Percentiles rank a stretch among this genome's conserved stretches.
phyloP scores from a whole-genome alignment of 2,329 filamentous ascomycete species.

The Cercospora zeina region DNA sequence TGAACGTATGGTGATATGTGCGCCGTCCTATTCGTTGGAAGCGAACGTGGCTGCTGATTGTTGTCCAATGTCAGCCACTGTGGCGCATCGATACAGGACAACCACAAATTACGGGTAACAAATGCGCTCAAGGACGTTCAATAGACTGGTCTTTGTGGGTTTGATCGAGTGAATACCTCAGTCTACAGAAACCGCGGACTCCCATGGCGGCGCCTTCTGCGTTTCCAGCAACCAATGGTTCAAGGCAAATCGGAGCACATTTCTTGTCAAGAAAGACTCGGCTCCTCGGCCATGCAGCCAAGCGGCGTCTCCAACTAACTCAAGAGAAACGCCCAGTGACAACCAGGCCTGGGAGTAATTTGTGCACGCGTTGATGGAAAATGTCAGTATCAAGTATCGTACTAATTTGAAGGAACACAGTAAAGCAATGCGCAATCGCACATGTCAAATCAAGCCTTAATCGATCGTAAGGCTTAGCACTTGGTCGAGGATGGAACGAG shows the following conservation, averaged over 20 bases:
- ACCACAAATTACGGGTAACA: not conserved
- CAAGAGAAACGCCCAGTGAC: not conserved
- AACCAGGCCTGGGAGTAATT: not conserved
- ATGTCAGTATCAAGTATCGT: not conserved
- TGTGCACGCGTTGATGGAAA: not conserved
- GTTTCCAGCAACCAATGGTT: not conserved
- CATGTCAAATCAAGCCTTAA: not conserved
- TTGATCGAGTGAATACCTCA: no score
- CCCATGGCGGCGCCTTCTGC: not conserved
- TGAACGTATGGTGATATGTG: slow-evolving; percentile 1
- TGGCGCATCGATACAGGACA: not conserved
- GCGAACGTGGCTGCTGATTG: slow-evolving; percentile 1
- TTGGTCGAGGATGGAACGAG: not conserved
- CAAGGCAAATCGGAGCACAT: not conserved
- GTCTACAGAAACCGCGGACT: not conserved
- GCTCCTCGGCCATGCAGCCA: slow-evolving; percentile 9
- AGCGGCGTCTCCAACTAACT: not conserved
- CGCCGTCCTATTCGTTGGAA: not conserved
- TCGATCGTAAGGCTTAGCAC: not conserved
- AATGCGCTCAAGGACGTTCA: not conserved
- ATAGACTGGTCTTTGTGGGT: not conserved
- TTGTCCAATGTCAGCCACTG: not conserved
- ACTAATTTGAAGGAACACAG: not conserved
- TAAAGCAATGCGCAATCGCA: not conserved
- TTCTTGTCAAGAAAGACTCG: not conserved